These are phyloP conservation scores for Trichoderma aggressivum DNA, from an alignment of 2,329 filamentous ascomycete genomes.

Conservation along the genomic window DNA sequence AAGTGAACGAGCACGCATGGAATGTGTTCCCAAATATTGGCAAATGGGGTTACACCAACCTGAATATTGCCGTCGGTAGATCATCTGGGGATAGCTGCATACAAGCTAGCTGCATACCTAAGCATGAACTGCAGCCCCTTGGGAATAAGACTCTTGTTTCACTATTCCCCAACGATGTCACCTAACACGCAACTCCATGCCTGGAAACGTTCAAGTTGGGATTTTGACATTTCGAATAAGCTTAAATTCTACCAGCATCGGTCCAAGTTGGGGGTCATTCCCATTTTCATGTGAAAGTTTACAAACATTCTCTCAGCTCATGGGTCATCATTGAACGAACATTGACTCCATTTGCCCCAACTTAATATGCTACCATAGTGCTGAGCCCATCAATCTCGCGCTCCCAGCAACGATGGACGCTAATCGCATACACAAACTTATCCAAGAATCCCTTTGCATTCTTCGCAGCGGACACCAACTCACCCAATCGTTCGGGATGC, in stretches of 20 bases:
- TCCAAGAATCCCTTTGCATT: conserved; percentile 67
- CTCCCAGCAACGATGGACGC: conserved; percentile 69
- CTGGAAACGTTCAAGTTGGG: background rate
- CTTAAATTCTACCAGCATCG: background rate
- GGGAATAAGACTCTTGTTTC: background rate
- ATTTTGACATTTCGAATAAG: background rate
- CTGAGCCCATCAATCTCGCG: conserved; percentile 70
- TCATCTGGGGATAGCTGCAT: background rate
- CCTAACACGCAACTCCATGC: background rate
- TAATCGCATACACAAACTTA: conserved; percentile 66
- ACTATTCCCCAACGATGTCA: background rate
- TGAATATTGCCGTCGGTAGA: background rate
- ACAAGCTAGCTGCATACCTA: background rate
- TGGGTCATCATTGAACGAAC: background rate
- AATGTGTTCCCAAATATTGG: background rate
- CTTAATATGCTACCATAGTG: conserved; percentile 63
- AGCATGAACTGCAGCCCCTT: background rate
- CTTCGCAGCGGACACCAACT: conserved; percentile 62
- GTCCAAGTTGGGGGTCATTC: background rate
- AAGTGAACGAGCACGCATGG: background rate
- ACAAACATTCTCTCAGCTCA: background rate
- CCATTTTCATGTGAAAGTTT: background rate
- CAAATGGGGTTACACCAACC: background rate
- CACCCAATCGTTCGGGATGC: conserved; percentile 56
- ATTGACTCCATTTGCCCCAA: background rate